Percentiles rank a stretch among this genome's conserved stretches.
These are phyloP conservation scores for Skeletonema menzelii DNA, from an alignment of 108 stramenopile genomes.

Conservation along the genomic window DNA sequence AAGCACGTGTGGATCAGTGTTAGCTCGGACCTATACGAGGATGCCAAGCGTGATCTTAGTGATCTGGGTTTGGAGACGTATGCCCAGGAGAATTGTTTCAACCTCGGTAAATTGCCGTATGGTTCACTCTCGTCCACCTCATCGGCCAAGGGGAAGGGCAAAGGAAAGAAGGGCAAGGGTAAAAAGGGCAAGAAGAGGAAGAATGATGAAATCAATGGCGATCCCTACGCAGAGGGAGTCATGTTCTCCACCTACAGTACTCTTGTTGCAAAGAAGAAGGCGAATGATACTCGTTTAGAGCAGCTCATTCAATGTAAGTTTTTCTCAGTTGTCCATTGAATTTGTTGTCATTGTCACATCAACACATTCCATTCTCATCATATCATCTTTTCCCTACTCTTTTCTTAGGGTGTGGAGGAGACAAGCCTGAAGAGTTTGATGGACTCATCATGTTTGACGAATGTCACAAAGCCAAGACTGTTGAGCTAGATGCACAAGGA, in stretches of 20 bases:
- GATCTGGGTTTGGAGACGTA: constrained; percentile 36
- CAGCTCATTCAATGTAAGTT: constrained; percentile 45
- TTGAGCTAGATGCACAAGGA: constrained; percentile 29
- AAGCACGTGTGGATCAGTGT: constrained; percentile 56
- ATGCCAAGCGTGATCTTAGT: constrained; percentile 54
- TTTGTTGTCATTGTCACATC: not conserved
- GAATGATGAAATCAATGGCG: not conserved
- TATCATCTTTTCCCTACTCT: not conserved
- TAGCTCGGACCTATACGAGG: constrained; percentile 48
- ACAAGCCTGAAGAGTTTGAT: constrained; percentile 35
- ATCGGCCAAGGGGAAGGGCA: constrained; percentile 14
- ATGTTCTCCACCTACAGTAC: constrained; percentile 36
- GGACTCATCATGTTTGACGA: constrained; percentile 56
- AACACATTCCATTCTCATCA: not conserved
- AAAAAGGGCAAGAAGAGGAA: constrained; percentile 18
- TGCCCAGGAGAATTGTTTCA: constrained; percentile 39
- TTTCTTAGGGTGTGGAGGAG: constrained; percentile 34
- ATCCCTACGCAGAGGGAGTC: constrained; percentile 23
- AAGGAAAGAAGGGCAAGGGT: constrained; percentile 17
- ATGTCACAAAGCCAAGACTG: constrained; percentile 47
- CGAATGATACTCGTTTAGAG: constrained; percentile 22
- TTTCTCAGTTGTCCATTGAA: not conserved
- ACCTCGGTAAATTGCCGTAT: constrained; percentile 45
- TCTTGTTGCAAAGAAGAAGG: constrained; percentile 16
- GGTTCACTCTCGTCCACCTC: constrained; percentile 20